Percentiles rank a stretch among this genome's conserved stretches.
Conservation (phyloP, 1,284 basidiomycete genomes). For the Tremellales sp. region DNA sequence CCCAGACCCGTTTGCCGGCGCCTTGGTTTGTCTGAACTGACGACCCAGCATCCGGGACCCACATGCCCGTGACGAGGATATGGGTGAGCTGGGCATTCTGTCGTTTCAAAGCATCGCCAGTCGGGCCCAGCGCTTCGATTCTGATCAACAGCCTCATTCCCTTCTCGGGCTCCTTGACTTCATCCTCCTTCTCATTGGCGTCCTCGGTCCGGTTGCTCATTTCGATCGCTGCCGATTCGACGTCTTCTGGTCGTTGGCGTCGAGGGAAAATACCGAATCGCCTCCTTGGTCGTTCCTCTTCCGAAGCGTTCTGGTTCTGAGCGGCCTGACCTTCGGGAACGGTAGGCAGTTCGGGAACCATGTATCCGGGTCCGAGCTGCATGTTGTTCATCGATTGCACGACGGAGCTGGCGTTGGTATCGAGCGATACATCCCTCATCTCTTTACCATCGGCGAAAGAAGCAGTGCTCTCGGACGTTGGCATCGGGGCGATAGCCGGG, state of each 20-base stretch:
- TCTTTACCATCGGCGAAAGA: constrained; percentile 3
- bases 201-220: constrained; percentile 42
- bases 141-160: constrained; percentile 72
- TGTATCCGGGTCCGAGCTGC: constrained; percentile 6
- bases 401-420: constrained; percentile 21
- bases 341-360: constrained; percentile 20
- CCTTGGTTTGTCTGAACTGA: background rate
- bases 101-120: constrained; percentile 52
- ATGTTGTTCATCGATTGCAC: constrained; percentile 17
- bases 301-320: constrained; percentile 5
- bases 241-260: constrained; percentile 27
- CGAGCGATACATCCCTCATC: constrained; percentile 12
- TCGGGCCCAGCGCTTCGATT: constrained; percentile 69
- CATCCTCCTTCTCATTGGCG: constrained; percentile 51
- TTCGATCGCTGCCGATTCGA: constrained; percentile 38
- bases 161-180: constrained; percentile 53
- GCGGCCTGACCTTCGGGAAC: constrained; percentile 21
- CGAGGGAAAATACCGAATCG: constrained; percentile 33
- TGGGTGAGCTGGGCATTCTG: constrained; percentile 82
- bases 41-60: constrained; percentile 44
- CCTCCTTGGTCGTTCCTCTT: constrained; percentile 9
- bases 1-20: constrained; percentile 57
- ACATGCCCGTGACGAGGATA: constrained; percentile 73
- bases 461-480: constrained; percentile 12
- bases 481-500: constrained; percentile 30